Percentiles rank a stretch among this genome's conserved stretches.
Conservation (phyloP, 306 rosid species). For the Ammopiptanthus mongolicus region DNA sequence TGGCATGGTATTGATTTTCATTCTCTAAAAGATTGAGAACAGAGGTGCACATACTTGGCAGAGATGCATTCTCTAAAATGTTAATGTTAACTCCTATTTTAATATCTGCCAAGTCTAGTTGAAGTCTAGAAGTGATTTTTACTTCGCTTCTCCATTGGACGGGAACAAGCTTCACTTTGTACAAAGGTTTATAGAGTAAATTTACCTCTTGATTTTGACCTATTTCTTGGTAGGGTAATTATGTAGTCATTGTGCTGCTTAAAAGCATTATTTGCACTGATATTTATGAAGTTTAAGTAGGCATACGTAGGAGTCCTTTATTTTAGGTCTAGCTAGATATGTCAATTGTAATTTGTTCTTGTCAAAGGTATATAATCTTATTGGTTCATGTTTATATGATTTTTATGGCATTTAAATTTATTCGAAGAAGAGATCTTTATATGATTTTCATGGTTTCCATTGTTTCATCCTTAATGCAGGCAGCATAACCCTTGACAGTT, state of each 20-base stretch:
- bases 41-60: not conserved
- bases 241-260: conserved; percentile 1
- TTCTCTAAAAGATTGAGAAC: not conserved
- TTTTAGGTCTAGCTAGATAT: not conserved
- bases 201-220: not conserved
- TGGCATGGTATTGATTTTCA: not conserved
- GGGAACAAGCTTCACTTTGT: conserved; percentile 86
- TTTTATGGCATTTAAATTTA: not conserved
- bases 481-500: not conserved
- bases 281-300: not conserved
- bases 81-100: not conserved
- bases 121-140: too few species aligned
- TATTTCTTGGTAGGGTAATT: not conserved
- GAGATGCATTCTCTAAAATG: not conserved
- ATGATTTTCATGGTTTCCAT: not conserved
- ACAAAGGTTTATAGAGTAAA: conserved; percentile 57
- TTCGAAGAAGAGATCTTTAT: not conserved
- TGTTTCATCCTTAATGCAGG: conserved; percentile 4
- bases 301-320: not conserved
- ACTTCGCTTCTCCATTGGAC: conserved; percentile 41
- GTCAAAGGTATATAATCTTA: not conserved
- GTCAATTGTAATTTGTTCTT: not conserved
- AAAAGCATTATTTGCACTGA: conserved; percentile 6
- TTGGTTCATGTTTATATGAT: not conserved
- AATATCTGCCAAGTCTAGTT: not conserved